Evolutionary conservation across 2,329 filamentous ascomycete genomes (phyloP).

Genomic region (Penicillium sp.): DNA sequence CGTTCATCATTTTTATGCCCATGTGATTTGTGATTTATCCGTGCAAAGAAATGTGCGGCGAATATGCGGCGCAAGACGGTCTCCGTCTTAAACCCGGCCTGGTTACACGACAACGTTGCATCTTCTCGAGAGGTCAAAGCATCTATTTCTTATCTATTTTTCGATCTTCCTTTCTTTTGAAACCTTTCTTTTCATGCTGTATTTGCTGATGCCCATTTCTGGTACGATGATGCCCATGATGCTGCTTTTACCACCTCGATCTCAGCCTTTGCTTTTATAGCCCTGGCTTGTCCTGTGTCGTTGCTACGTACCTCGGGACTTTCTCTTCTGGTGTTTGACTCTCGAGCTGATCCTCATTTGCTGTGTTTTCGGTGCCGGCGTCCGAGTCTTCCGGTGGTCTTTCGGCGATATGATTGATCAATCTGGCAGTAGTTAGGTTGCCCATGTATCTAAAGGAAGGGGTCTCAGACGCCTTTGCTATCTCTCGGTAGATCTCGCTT

Average conservation of each 20-base stretch:
- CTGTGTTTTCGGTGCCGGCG: slow-evolving; percentile 3
- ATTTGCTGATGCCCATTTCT: slow-evolving; percentile 16
- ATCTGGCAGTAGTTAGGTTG: slow-evolving; percentile 7
- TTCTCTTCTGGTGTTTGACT: slow-evolving; percentile 6
- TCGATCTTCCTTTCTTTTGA: neutral
- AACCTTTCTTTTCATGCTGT: slow-evolving; percentile 6
- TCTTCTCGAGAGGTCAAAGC: slow-evolving; percentile 19
- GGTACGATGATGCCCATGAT: slow-evolving; percentile 12
- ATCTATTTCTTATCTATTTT: slow-evolving; percentile 6
- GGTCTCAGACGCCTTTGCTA: neutral
- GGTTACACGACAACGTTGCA: slow-evolving; percentile 14
- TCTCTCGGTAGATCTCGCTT: slow-evolving; percentile 1
- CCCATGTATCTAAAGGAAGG: slow-evolving; percentile 4
- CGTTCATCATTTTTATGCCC: slow-evolving; percentile 4
- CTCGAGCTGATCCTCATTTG: slow-evolving; percentile 7
- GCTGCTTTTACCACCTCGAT: slow-evolving; percentile 6
- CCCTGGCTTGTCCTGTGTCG: slow-evolving; percentile 10
- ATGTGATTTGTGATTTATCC: slow-evolving; percentile 13
- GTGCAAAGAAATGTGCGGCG: slow-evolving; percentile 10
- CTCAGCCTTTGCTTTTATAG: slow-evolving; percentile 12
- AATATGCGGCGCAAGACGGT: slow-evolving; percentile 7
- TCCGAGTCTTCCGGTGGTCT: neutral
- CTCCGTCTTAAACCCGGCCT: slow-evolving; percentile 6
- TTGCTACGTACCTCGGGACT: slow-evolving; percentile 6
- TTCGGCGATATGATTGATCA: neutral